Evolutionary conservation across 2,329 filamentous ascomycete species (phyloP).

Genomic region (Epichloe amarillans): DNA sequence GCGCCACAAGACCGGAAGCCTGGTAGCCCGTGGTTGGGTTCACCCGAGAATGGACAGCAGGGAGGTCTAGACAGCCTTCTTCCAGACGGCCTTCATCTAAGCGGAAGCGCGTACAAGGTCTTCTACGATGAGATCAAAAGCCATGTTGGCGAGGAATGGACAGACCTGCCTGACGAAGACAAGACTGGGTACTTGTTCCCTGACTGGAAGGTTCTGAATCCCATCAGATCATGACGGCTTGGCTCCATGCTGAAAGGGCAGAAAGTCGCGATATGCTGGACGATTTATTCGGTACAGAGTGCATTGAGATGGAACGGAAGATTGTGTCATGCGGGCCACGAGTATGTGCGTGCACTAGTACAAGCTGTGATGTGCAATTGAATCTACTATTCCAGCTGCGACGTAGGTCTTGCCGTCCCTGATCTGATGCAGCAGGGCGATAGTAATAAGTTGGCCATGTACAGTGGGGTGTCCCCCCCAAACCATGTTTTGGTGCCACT

Average conservation of each 20-base stretch:
- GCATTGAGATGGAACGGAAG: not conserved
- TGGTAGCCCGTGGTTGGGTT: conserved; percentile 34
- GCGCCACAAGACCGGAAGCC: conserved; percentile 42
- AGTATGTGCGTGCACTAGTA: too few species aligned
- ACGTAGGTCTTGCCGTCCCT: too few species aligned
- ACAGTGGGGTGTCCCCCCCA: too few species aligned
- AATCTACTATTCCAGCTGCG: too few species aligned
- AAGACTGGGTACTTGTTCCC: conserved; percentile 31
- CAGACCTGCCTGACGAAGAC: conserved; percentile 21
- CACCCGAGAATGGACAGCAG: conserved; percentile 33
- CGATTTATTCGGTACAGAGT: not conserved
- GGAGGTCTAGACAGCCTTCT: conserved; percentile 39
- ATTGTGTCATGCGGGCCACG: too few species aligned
- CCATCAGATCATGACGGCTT: not conserved
- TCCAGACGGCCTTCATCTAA: conserved; percentile 46
- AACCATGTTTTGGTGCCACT: too few species aligned
- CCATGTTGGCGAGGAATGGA: conserved; percentile 34
- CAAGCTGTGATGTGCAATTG: too few species aligned
- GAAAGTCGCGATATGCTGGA: not conserved
- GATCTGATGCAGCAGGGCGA: too few species aligned
- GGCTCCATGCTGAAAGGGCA: not conserved
- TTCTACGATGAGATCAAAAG: conserved; percentile 34
- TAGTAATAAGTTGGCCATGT: too few species aligned
- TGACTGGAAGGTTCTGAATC: conserved; percentile 28
- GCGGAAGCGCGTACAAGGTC: conserved; percentile 37